Conservation (phyloP, 345 rosid genomes). For the Citrus medica region DNA sequence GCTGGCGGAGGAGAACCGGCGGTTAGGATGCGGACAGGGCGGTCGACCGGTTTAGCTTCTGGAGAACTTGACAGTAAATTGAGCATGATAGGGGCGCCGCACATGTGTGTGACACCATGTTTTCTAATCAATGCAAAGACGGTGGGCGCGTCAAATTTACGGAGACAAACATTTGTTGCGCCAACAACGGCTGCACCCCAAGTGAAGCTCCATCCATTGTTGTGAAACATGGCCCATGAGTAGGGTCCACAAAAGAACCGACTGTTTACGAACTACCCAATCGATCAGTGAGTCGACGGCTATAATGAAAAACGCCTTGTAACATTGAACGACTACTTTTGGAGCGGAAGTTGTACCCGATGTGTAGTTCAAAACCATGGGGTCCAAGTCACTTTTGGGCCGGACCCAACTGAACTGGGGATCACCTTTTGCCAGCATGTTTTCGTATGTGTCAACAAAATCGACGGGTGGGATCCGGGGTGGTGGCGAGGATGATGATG, state of each 20-base stretch:
- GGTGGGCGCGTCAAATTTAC: conserved; percentile 17
- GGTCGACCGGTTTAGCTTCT: neutral
- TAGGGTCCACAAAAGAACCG: conserved; percentile 31
- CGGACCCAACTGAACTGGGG: too few relatives aligned
- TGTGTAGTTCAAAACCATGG: conserved; percentile 23
- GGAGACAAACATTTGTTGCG: conserved; percentile 31
- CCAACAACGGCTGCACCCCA: conserved; percentile 41
- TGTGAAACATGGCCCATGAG: conserved; percentile 44
- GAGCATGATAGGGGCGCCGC: conserved; percentile 29
- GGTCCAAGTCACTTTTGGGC: too few relatives aligned
- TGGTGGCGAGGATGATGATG: too few relatives aligned
- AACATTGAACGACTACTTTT: conserved; percentile 15
- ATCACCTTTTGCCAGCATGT: too few relatives aligned
- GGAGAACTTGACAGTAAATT: conserved; percentile 22
- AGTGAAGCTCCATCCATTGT: conserved; percentile 31
- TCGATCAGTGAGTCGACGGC: conserved; percentile 21
- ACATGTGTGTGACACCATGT: conserved; percentile 32
- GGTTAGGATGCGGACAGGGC: conserved; percentile 22
- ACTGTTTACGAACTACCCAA: conserved; percentile 14
- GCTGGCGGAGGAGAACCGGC: conserved; percentile 22
- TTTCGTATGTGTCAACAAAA: too few relatives aligned
- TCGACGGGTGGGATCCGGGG: too few relatives aligned
- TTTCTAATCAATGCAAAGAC: conserved; percentile 17
- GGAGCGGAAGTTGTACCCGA: conserved; percentile 28
- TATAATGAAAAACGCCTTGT: conserved; percentile 27